These are phyloP conservation scores for Cercospora berteroae DNA, from an alignment of 2,329 filamentous ascomycete species.

Conservation along the genomic window DNA sequence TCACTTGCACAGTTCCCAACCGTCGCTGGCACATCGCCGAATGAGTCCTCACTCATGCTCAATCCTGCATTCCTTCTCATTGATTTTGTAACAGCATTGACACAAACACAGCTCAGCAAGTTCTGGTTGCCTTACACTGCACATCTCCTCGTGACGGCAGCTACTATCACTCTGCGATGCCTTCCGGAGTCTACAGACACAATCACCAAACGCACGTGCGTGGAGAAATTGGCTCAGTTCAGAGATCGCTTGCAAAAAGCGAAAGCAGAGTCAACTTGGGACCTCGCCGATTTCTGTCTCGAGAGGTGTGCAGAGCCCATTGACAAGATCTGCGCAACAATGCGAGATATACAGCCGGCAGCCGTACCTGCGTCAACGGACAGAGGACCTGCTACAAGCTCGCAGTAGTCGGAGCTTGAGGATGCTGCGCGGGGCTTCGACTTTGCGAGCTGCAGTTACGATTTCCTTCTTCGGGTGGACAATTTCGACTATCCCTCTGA, in stretches of 20 bases:
- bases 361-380: background rate
- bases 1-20: constrained; percentile 30
- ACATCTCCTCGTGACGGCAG: constrained; percentile 54
- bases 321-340: constrained; percentile 33
- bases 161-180: constrained; percentile 54
- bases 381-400: background rate
- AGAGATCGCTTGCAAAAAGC: constrained; percentile 9
- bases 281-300: constrained; percentile 55
- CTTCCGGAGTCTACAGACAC: constrained; percentile 52
- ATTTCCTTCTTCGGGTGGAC: constrained; percentile 14
- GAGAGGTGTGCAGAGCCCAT: constrained; percentile 44
- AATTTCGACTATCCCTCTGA: constrained; percentile 17
- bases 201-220: constrained; percentile 49
- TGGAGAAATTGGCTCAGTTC: constrained; percentile 27
- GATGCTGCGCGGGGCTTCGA: background rate
- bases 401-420: background rate
- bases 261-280: constrained; percentile 41
- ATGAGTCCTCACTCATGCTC: constrained; percentile 41
- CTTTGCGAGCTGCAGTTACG: background rate
- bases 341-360: background rate
- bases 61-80: constrained; percentile 50
- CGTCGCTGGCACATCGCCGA: constrained; percentile 25
- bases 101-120: constrained; percentile 49
- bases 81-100: constrained; percentile 50
- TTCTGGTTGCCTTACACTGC: constrained; percentile 56